Evolutionary conservation across 345 rosid species (phyloP).

Genomic region (Microthlaspi erraticum): DNA sequence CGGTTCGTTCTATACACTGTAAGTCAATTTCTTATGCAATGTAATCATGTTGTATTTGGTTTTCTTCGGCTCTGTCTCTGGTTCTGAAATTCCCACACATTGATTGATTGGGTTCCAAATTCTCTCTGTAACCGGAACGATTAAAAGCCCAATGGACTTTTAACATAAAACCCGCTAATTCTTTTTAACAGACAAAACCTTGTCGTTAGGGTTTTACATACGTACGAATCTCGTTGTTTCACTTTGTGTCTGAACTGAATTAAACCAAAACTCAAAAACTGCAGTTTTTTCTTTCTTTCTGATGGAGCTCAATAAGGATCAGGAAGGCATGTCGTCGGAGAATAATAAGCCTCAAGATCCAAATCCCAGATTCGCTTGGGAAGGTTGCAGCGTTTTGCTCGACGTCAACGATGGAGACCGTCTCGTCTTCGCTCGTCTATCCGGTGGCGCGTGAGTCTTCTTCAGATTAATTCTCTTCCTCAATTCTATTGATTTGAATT

Average conservation of each 20-base stretch:
- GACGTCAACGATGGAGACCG: conserved; percentile 98
- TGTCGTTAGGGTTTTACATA: conserved; percentile 43
- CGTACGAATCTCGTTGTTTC: not conserved
- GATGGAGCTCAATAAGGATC: conserved; percentile 36
- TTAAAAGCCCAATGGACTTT: conserved; percentile 9
- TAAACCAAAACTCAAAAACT: not conserved
- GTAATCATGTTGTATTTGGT: not conserved
- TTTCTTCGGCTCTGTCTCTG: not conserved
- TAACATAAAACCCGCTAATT: conserved; percentile 26
- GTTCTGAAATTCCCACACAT: too few species aligned
- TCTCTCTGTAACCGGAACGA: not conserved
- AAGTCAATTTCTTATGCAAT: not conserved
- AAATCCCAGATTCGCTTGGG: conserved; percentile 73
- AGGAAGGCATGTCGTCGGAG: conserved; percentile 34
- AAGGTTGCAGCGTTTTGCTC: conserved; percentile 93
- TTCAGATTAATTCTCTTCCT: not conserved
- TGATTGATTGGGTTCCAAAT: conserved; percentile 3
- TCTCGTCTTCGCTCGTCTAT: conserved; percentile 86
- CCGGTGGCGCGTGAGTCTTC: conserved; percentile 71
- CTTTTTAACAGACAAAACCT: conserved; percentile 19
- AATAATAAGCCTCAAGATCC: conserved; percentile 30
- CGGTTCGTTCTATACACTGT: not conserved
- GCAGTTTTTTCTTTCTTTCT: not conserved
- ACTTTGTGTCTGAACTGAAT: conserved; percentile 4
- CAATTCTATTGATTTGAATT: not conserved